Evolutionary conservation across 441 rosid species (phyloP), one percentile per base, ranked within the genome.

Genomic region (Iberis amara): DNA sequence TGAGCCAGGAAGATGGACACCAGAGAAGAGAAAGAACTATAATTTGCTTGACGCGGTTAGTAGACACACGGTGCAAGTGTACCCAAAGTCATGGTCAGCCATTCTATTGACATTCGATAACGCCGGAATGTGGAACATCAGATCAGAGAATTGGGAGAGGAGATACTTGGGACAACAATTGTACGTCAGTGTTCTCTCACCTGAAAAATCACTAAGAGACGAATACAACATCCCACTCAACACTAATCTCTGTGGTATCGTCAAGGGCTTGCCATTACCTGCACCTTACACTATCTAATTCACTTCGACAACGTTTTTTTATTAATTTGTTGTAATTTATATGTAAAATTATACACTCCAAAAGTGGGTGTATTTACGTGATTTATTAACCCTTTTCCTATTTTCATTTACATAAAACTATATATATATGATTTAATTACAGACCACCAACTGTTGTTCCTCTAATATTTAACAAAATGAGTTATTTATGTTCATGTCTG

Each of bases 11-110:
- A 71, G 47, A 2, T 79, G 82, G 94, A 69, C 50, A 6, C 86
- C 82, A 0, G 82, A 76, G 54, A 80, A 75, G 70, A 80, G 91
- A 59, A 66, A 61, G 60, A 68, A 68, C 75, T 84, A 84, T 74
- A 84, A 84, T 60, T 72, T 81, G 11, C 69, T 81, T 0, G 94
- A 84, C 8, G 86, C 94, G 0, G 82, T 84, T 27, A 84, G 94
- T 76, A 79, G 94, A 57, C 80, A 79, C 46, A 84, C 94, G 0
- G 26, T 83, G 6, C 92, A 81, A 47, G 92, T 83, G 0, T 83
- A 64, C 74, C 92, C 89, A 0, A 71, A 81, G n/a, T 79, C 82
- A 0, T 81, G 92, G 92, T 76, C 92, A 1, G 89, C 92, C 3
- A 74, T 79, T 8, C 13, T 81, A 1, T 31, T 84, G 58, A 76